Percentiles rank a stretch among this genome's conserved stretches.
These are phyloP conservation scores for Geotrichum carabidarum DNA, from an alignment of 1,139 yeast genomes.

Conservation along the genomic window DNA sequence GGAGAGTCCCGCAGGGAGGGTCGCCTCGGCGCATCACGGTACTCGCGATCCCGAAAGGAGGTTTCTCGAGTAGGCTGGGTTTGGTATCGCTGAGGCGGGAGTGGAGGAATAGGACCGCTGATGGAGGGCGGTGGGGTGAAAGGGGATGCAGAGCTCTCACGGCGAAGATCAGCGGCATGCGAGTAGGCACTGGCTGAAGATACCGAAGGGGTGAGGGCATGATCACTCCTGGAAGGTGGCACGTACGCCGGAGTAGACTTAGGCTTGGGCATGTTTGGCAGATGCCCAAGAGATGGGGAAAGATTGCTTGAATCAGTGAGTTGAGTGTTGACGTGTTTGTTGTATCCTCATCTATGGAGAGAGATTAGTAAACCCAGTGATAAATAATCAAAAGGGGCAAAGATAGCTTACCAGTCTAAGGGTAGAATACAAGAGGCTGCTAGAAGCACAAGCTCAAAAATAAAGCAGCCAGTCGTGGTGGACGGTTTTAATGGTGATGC, in stretches of 20 bases:
- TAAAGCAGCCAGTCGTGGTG: no score
- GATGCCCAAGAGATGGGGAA: neutral
- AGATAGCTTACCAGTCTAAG: no score
- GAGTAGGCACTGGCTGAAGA: slow-evolving; percentile 2
- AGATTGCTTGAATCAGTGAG: neutral
- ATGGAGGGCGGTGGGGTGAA: slow-evolving; percentile 18
- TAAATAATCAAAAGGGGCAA: no score
- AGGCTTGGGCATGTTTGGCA: slow-evolving; percentile 4
- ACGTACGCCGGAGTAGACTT: neutral
- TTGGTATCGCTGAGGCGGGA: slow-evolving; percentile 12
- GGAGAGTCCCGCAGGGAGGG: slow-evolving; percentile 1
- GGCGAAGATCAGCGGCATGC: slow-evolving; percentile 8
- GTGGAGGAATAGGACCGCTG: slow-evolving; percentile 19
- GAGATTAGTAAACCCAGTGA: neutral
- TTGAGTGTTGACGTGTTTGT: neutral
- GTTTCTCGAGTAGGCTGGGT: slow-evolving; percentile 3
- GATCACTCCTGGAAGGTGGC: neutral
- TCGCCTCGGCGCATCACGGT: slow-evolving; percentile 2
- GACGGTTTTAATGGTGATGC: no score
- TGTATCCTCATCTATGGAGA: neutral
- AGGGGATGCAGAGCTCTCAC: slow-evolving; percentile 10
- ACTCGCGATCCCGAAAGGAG: slow-evolving; percentile 2
- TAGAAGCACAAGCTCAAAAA: no score
- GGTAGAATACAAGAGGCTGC: no score
- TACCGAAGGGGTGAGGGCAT: neutral